Evolutionary conservation across 305 asterid species (phyloP).

Genomic region (Stenogyne calaminthoides): DNA sequence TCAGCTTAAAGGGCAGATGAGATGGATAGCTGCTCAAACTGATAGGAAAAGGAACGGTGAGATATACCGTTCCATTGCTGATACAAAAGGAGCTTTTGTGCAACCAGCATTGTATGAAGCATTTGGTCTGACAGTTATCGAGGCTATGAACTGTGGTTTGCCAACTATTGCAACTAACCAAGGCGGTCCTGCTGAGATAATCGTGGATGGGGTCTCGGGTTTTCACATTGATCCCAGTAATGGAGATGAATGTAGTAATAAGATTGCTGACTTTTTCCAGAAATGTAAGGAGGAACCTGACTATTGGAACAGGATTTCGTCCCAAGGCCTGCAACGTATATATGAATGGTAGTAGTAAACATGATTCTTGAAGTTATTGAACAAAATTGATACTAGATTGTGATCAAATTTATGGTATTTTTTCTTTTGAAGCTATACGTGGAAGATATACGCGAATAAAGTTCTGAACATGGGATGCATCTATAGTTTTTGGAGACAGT

Average conservation of each 20-base stretch:
- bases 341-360: slow-evolving; percentile 73
- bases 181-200: slow-evolving; percentile 98
- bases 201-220: slow-evolving; percentile 79
- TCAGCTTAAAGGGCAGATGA: slow-evolving; percentile 75
- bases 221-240: slow-evolving; percentile 78
- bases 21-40: slow-evolving; percentile 96
- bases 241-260: slow-evolving; percentile 79
- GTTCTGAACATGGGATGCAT: slow-evolving; percentile 81
- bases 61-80: slow-evolving; percentile 80
- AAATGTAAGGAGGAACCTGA: slow-evolving; percentile 68
- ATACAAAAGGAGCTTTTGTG: slow-evolving; percentile 84
- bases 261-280: slow-evolving; percentile 81
- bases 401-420: not conserved
- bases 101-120: slow-evolving; percentile 96
- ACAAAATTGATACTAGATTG: not conserved
- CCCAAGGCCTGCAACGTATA: slow-evolving; percentile 75
- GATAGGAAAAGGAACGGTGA: slow-evolving; percentile 75
- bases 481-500: slow-evolving; percentile 79
- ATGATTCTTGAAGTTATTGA: not conserved
- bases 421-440: slow-evolving; percentile 69
- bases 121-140: slow-evolving; percentile 85
- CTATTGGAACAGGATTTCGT: slow-evolving; percentile 67
- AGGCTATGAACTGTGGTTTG: slow-evolving; percentile 94
- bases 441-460: slow-evolving; percentile 92
- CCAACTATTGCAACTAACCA: slow-evolving; percentile 92